A percentile compares a stretch with the other conserved stretches of the same genome.
These are phyloP conservation scores for Pseudomassariella vexata DNA, from an alignment of 2,329 filamentous ascomycete species.

Conservation along the genomic window DNA sequence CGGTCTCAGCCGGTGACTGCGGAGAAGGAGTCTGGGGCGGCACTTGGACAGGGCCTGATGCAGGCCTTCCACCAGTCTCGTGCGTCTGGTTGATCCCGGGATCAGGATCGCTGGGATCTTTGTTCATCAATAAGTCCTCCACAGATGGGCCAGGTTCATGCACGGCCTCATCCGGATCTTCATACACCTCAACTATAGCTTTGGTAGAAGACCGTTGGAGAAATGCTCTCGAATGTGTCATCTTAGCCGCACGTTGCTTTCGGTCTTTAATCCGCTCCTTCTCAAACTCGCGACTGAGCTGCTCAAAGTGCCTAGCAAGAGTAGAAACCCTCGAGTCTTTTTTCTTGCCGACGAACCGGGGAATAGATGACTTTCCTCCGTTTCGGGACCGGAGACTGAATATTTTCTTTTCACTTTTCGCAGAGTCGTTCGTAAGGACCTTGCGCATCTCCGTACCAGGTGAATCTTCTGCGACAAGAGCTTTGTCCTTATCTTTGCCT, in stretches of 20 bases:
- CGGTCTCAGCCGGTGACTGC: constrained; percentile 20
- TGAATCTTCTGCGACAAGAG: constrained; percentile 15
- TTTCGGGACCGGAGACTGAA: constrained; percentile 57
- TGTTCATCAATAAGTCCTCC: constrained; percentile 45
- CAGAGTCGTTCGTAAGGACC: constrained; percentile 29
- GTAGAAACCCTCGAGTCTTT: constrained; percentile 78
- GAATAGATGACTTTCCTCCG: constrained; percentile 69
- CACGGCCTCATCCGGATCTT: constrained; percentile 87
- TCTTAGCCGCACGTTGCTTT: constrained; percentile 72
- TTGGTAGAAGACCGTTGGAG: constrained; percentile 84
- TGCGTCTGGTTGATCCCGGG: constrained; percentile 15
- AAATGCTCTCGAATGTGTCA: constrained; percentile 71
- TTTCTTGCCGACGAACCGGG: constrained; percentile 73
- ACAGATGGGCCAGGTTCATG: constrained; percentile 67
- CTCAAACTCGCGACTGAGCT: constrained; percentile 92
- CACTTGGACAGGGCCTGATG: neutral
- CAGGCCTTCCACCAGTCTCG: neutral
- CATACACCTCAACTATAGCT: constrained; percentile 92
- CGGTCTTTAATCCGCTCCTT: constrained; percentile 86
- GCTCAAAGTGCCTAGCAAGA: constrained; percentile 93
- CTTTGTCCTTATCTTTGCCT: constrained; percentile 22
- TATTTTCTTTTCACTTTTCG: constrained; percentile 67
- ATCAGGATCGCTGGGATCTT: constrained; percentile 27
- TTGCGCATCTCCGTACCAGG: constrained; percentile 25
- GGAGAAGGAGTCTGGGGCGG: neutral